A percentile compares a stretch with the other conserved stretches of the same genome.
phyloP scores from a whole-genome alignment of 2,329 filamentous ascomycete genomes.

The Alternaria dauci region DNA sequence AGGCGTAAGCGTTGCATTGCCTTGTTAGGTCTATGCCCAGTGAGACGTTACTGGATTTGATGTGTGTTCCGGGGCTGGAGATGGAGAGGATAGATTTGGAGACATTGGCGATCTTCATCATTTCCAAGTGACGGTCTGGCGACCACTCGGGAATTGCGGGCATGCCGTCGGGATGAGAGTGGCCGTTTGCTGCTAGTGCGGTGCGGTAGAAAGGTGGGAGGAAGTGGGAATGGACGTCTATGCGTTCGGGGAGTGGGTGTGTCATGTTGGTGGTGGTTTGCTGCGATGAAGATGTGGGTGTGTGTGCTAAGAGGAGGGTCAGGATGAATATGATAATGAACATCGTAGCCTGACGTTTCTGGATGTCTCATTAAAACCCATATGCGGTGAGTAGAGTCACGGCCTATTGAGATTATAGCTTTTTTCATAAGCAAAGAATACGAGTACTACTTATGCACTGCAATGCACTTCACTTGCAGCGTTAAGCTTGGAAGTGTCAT shows the following conservation, averaged over 20 bases:
- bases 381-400: background rate
- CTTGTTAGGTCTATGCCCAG: conserved; percentile 52
- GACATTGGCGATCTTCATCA: conserved; percentile 62
- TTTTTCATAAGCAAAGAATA: background rate
- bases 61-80: conserved; percentile 62
- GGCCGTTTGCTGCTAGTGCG: conserved; percentile 53
- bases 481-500: background rate
- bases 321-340: background rate
- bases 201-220: conserved; percentile 55
- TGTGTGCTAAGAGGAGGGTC: conserved; percentile 1
- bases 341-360: conserved; percentile 1
- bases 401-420: background rate
- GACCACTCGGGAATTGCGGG: conserved; percentile 59
- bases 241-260: conserved; percentile 39
- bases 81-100: conserved; percentile 64
- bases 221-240: conserved; percentile 61
- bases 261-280: conserved; percentile 24
- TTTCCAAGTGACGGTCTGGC: conserved; percentile 55
- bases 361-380: background rate
- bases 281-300: background rate
- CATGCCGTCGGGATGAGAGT: conserved; percentile 60
- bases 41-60: conserved; percentile 52
- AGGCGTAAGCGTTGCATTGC: conserved; percentile 53
- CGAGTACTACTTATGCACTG: background rate
- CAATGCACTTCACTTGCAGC: background rate